These are phyloP conservation scores for Talaromyces sp. DNA, from an alignment of 2,329 filamentous ascomycete genomes.

Conservation along the genomic window DNA sequence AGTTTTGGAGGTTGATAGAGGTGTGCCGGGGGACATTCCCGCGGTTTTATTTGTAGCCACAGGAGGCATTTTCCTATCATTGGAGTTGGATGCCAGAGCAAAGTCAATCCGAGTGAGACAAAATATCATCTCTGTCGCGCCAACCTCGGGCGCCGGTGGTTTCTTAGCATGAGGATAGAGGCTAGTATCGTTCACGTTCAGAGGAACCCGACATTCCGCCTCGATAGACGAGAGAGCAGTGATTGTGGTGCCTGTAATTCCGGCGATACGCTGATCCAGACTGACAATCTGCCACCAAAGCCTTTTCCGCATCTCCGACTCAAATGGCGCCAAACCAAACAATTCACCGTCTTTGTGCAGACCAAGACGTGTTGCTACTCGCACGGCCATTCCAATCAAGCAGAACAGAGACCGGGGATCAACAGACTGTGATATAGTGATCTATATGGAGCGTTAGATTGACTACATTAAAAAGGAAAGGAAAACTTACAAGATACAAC, in stretches of 20 bases:
- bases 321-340: constrained; percentile 44
- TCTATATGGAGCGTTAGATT: neutral
- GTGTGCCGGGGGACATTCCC: neutral
- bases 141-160: constrained; percentile 21
- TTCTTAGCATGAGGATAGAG: constrained; percentile 30
- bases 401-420: neutral
- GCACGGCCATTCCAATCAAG: neutral
- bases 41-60: neutral
- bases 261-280: constrained; percentile 63
- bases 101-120: constrained; percentile 22
- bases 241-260: constrained; percentile 53
- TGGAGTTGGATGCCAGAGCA: neutral
- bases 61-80: neutral
- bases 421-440: neutral
- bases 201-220: constrained; percentile 8
- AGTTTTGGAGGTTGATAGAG: neutral
- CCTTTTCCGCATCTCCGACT: constrained; percentile 62
- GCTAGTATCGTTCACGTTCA: neutral
- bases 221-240: constrained; percentile 18
- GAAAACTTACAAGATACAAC: constrained; percentile 46
- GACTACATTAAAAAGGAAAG: neutral
- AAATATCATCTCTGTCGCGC: constrained; percentile 39
- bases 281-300: constrained; percentile 67
- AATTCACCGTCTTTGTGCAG: constrained; percentile 59
- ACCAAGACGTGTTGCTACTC: constrained; percentile 56